A percentile compares a stretch with the other conserved stretches of the same genome.
Evolutionary conservation across 2,329 filamentous ascomycete genomes (phyloP).

Genomic region (Eurotiales sp.): DNA sequence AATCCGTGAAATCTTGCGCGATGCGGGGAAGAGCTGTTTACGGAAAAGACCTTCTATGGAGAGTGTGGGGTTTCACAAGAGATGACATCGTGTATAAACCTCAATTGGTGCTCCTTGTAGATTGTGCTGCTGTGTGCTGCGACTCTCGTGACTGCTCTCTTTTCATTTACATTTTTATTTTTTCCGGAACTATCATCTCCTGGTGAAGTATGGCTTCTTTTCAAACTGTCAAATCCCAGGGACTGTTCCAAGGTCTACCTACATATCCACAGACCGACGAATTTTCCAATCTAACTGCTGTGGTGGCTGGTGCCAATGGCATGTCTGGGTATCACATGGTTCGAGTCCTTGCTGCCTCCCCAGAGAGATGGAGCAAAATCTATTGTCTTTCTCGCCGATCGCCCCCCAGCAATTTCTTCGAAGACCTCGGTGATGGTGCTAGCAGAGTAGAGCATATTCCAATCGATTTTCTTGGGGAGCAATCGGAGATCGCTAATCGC

Average conservation of each 20-base stretch:
- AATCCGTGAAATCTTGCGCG: background rate
- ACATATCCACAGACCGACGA: conserved; percentile 2
- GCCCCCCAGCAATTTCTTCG: conserved; percentile 6
- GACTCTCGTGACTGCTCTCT: no score
- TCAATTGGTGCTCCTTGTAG: no score
- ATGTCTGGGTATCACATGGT: conserved; percentile 8
- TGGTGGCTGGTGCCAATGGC: conserved; percentile 6
- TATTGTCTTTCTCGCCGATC: conserved; percentile 5
- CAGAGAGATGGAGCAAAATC: conserved; percentile 8
- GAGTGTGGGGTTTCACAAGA: no score
- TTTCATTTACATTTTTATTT: no score
- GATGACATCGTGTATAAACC: no score
- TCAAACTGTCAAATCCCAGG: conserved; percentile 2
- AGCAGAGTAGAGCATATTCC: conserved; percentile 3
- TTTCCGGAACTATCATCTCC: no score
- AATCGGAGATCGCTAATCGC: background rate
- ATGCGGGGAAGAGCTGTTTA: conserved; percentile 5
- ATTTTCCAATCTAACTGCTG: conserved; percentile 5
- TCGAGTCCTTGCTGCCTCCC: conserved; percentile 1
- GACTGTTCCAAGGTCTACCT: background rate
- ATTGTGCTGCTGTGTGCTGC: no score
- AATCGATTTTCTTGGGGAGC: conserved; percentile 1
- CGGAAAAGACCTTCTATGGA: no score
- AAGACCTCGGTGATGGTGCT: conserved; percentile 4
- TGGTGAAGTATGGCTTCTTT: background rate